Base-by-base conservation (phyloP, 2,329 filamentous ascomycete species). In the Fusarium sulawesiense region DNA sequence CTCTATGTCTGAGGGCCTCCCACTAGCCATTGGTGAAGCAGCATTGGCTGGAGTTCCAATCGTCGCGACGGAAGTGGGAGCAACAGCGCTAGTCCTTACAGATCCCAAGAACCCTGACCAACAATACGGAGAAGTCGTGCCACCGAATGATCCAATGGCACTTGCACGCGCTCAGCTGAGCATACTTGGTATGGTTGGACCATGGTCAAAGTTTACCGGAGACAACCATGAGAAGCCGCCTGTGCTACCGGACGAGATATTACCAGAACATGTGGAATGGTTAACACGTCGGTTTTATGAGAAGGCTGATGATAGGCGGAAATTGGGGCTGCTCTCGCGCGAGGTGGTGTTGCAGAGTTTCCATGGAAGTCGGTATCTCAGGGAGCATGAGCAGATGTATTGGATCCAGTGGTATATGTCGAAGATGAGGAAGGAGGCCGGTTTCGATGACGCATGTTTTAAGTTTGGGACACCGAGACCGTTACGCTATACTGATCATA, bases 341-440 rank as follows among this genome's bases (percentile, higher is more conserved):
- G 45, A 71, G 21, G 64, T 62, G 8, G 69, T 71, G 3, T 50
- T 71, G 4, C 51, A 68, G 41, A 71, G 69, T 32, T 71, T 71
- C 29, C 69, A 71, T 47, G 69, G 67, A 2, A 70, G 54, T 32
- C 64, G 67, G 5, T 71, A 71, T 49, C 53, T 71, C 1, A 56
- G 69, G 7, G 69, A 72, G 14, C 69, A 72, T 32, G 64, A 72
- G 34, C 69, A 71, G 27, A 71, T 72, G 67, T 71, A 71, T 44
- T 72, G 69, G 69, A 56, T 71, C 8, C 69, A 71, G 25, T 72
- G 67, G 68, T 62, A 71, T 8, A 55, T 55, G 51, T 55, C 51
- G 2, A 55, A 55, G 40, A 55, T 55, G 27, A 46, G 51, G 51
- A 46, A 46, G 20, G 51, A 55, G 12, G 6, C n/a, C 9, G n/a